Base-by-base conservation (phyloP, 345 rosid species). In the Eutrema heterophyllum region DNA sequence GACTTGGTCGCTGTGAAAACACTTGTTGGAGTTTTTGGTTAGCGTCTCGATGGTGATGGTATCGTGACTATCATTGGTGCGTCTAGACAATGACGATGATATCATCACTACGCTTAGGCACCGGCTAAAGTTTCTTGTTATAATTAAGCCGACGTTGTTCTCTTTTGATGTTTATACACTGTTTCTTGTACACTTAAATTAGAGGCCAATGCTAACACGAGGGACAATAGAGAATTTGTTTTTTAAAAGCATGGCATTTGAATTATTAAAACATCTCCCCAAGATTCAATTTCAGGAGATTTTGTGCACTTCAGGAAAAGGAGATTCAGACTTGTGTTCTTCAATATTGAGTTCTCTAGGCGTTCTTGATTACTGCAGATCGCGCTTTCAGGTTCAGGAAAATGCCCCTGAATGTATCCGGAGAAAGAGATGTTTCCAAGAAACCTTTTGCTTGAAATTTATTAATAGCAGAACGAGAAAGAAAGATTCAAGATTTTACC, bases 361-460 rank as follows among this genome's bases (percentile, higher is more conserved):
- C 83, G 58, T 82, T 85, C 84, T 89, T 91, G 59, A 88, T 83
- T 43, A 79, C 72, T 14, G 73, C 83, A 3, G 92, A 82, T 74
- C 94, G 84, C 48, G 97, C 93, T 83, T 89, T 89, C 84, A 93
- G 81, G 61, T 89, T 93, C 73, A 91, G 73, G 79, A 91, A 91
- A 77, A 93, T 91, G 55, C 74, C 84, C 97, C 97, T 93, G 83
- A 45, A 76, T 38, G 13, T 68, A 32, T 40, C 9, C 33, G 57
- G 4, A 46, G 56, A 9, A 21, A 1, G 29, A 16, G 1, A 53
- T 21, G 62, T 59, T 43, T 45, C 57, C 6, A 36, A 18, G n/a
- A 32, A 18, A 10, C 12, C 5, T 33, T 36, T 49, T 13, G n/a
- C 26, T 41, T 6, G 64, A 35, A 38, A 48, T 1, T 5, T 8